Base-by-base conservation (phyloP, 257 asterid genomes). In the Avicennia marina region DNA sequence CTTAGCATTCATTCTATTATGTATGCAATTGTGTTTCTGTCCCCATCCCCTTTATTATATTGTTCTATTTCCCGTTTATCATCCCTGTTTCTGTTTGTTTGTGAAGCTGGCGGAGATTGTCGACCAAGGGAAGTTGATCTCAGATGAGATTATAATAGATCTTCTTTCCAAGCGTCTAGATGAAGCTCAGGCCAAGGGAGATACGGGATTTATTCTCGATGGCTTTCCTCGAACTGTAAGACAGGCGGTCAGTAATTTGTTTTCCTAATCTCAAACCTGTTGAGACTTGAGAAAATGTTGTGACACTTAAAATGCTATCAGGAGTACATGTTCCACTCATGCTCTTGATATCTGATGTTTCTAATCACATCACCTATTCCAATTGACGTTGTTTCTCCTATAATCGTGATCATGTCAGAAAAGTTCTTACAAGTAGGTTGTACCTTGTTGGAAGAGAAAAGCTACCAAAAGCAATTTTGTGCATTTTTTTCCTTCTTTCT, bases 151-250 rank as follows among this genome's bases (percentile, higher is more conserved):
- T 41, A 81, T 89, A 66, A 81, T 93, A 34, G 78, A 77, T 72
- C 83, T 93, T 50, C 83, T 93, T 7, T 89, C 96, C 29, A 86
- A 84, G 74, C 83, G 91, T 45, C 99, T 93, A 43, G 86, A 89
- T 59, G 83, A 84, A 60, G 84, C 91, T 65, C 87, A 81, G 41
- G 71, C 87, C 52, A 84, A 80, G 67, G 96, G 95, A 24, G 95
- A 93, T 71, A 67, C 86, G 2, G 97, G 97, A 48, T 93, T 93
- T 66, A 85, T 93, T 55, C 96, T 93, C 39, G 99, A 93, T 74
- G 97, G 99, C 60, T 93, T 93, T 62, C 99, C 99, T 65, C 94
- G 99, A 54, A 93, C 99, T 46, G 80, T 93, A 55, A 76, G 83
- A 73, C 99, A 89, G 72, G 96, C 99, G 78, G 98, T 93, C 64